A percentile compares a stretch with the other conserved stretches of the same genome.
phyloP scores from a whole-genome alignment of 1,284 basidiomycete genomes.

The Peniophora sp. region DNA sequence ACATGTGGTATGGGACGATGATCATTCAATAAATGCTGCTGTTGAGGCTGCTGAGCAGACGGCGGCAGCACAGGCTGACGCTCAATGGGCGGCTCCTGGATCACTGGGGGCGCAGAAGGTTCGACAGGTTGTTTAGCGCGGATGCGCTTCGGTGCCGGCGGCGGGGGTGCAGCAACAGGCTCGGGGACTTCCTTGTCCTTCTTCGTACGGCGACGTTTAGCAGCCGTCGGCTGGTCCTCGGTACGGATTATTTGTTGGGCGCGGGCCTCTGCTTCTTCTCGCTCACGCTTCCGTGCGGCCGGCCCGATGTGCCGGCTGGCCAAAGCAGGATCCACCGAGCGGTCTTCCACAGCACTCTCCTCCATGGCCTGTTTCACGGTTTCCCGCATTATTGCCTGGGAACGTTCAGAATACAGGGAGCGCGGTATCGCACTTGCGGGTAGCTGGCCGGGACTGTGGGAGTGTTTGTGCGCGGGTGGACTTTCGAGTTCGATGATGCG shows the following conservation, averaged over 20 bases:
- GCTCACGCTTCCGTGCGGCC: constrained; percentile 33
- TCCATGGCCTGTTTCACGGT: constrained; percentile 41
- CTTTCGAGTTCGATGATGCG: constrained; percentile 52
- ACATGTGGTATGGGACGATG: neutral
- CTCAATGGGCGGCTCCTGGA: neutral
- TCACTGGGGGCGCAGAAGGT: constrained; percentile 1
- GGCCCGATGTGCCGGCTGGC: constrained; percentile 38
- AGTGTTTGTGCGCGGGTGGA: constrained; percentile 13
- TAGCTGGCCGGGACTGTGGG: constrained; percentile 13
- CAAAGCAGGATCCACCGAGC: constrained; percentile 35
- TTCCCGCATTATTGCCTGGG: constrained; percentile 27
- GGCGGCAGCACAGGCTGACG: neutral
- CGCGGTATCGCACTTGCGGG: constrained; percentile 39
- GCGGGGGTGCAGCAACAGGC: constrained; percentile 7
- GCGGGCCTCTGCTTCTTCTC: constrained; percentile 37
- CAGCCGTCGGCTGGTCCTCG: constrained; percentile 16
- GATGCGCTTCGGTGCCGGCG: constrained; percentile 31
- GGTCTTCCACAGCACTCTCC: constrained; percentile 41
- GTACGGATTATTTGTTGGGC: constrained; percentile 23
- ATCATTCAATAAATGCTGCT: constrained; percentile 14
- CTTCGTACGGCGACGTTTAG: constrained; percentile 5
- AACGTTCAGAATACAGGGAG: constrained; percentile 28
- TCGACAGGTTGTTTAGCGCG: constrained; percentile 27
- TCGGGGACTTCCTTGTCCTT: constrained; percentile 6
- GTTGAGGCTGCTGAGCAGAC: neutral